phyloP scores from a whole-genome alignment of 371 early-diverging fungal genomes.

The Circinella umbellata region DNA sequence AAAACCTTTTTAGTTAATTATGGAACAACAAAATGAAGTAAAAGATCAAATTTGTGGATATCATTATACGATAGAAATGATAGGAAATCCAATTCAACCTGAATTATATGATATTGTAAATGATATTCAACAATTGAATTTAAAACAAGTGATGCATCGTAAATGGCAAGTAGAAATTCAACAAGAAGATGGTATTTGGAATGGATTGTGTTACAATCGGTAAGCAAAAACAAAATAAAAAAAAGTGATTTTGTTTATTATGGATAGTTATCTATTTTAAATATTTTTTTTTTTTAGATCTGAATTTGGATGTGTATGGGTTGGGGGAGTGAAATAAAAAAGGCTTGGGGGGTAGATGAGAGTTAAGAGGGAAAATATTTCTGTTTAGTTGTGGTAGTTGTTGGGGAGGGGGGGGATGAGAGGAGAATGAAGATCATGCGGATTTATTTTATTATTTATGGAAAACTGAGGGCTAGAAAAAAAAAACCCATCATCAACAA shows the following conservation, averaged over 20 bases:
- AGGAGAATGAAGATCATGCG: conserved; percentile 4
- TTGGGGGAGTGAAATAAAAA: no score
- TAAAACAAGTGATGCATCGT: not conserved
- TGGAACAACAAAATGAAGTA: not conserved
- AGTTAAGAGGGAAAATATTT: no score
- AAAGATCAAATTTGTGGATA: conserved; percentile 12
- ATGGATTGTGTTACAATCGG: conserved; percentile 12
- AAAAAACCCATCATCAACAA: not conserved
- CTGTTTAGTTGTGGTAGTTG: no score
- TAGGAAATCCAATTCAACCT: not conserved
- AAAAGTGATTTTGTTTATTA: no score
- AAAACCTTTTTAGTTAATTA: not conserved
- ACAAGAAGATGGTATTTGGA: conserved; percentile 7
- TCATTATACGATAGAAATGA: not conserved
- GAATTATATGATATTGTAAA: not conserved
- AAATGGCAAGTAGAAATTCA: conserved; percentile 12
- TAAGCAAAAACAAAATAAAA: no score
- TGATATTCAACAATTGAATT: not conserved
- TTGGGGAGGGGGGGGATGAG: no score
- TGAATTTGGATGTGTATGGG: no score
- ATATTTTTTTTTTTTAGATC: no score
- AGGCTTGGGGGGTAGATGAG: no score
- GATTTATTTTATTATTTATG: no score
- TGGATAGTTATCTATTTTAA: not conserved
- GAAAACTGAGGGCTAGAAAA: no score